Evolutionary conservation across 768 basidiomycete species (phyloP).

Genomic region (Lentinula boryana): DNA sequence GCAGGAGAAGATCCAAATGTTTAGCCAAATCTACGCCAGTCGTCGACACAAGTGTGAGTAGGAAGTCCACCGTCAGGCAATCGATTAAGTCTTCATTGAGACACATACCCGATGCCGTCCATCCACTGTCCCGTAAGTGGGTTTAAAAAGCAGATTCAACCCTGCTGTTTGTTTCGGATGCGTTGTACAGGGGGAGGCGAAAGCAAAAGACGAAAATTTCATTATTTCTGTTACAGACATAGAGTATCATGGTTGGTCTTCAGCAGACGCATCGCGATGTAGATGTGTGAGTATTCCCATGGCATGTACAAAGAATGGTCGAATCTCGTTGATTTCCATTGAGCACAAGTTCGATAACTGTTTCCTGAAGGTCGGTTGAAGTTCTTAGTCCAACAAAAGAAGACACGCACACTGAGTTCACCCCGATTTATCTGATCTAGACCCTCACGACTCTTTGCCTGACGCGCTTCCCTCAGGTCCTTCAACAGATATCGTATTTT

Average conservation of each 20-base stretch:
- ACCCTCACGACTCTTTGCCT: slow-evolving; percentile 89
- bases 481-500: slow-evolving; percentile 82
- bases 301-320: slow-evolving; percentile 80
- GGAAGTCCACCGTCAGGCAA: too few species aligned
- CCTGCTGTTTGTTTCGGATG: too few species aligned
- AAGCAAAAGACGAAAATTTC: too few species aligned
- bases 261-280: neutral
- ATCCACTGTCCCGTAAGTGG: too few species aligned
- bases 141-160: too few species aligned
- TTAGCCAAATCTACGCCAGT: too few species aligned
- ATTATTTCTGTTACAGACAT: too few species aligned
- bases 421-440: slow-evolving; percentile 74
- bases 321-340: slow-evolving; percentile 93
- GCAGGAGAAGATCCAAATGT: too few species aligned
- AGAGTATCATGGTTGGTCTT: neutral
- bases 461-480: slow-evolving; percentile 92
- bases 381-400: neutral
- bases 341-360: slow-evolving; percentile 82
- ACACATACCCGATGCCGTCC: too few species aligned
- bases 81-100: too few species aligned
- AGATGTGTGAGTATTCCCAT: slow-evolving; percentile 2
- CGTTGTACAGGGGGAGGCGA: too few species aligned
- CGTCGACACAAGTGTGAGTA: too few species aligned
- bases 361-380: neutral
- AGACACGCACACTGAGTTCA: slow-evolving; percentile 62